phyloP scores from a whole-genome alignment of 371 early-diverging fungal species.

The Syncephalastrum monosporum region DNA sequence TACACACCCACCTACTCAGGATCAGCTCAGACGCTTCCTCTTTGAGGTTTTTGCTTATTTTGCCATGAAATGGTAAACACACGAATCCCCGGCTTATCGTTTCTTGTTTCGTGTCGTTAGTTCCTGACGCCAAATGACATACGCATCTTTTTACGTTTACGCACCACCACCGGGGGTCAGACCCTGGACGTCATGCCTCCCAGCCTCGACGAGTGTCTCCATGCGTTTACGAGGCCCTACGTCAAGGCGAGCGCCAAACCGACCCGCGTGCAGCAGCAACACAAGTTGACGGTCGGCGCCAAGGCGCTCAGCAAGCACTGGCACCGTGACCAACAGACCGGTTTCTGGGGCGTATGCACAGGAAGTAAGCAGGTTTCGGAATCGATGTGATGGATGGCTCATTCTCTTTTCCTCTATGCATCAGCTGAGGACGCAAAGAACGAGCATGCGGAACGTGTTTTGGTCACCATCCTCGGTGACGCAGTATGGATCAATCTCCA shows the following conservation, averaged over 20 bases:
- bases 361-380: slow-evolving; percentile 31
- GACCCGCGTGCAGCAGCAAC: slow-evolving; percentile 10
- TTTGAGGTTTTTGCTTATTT: slow-evolving; percentile 9
- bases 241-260: slow-evolving; percentile 12
- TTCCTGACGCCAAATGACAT: slow-evolving; percentile 19
- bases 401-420: background rate
- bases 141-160: slow-evolving; percentile 18
- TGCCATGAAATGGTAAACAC: background rate
- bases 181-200: slow-evolving; percentile 21
- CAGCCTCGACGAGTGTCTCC: slow-evolving; percentile 22
- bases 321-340: slow-evolving; percentile 33
- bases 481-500: slow-evolving; percentile 43
- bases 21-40: slow-evolving; percentile 5
- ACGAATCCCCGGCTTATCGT: background rate
- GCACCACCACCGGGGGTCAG: slow-evolving; percentile 23
- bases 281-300: slow-evolving; percentile 36
- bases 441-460: slow-evolving; percentile 26
- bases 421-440: slow-evolving; percentile 40
- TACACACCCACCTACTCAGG: too few species aligned
- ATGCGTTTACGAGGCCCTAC: slow-evolving; percentile 15
- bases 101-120: slow-evolving; percentile 1
- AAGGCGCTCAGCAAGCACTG: slow-evolving; percentile 45
- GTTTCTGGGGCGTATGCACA: slow-evolving; percentile 38
- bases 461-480: slow-evolving; percentile 26
- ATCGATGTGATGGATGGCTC: background rate